These are phyloP conservation scores for Linnemannia exigua DNA, from an alignment of 192 early-diverging fungal genomes.

Conservation along the genomic window DNA sequence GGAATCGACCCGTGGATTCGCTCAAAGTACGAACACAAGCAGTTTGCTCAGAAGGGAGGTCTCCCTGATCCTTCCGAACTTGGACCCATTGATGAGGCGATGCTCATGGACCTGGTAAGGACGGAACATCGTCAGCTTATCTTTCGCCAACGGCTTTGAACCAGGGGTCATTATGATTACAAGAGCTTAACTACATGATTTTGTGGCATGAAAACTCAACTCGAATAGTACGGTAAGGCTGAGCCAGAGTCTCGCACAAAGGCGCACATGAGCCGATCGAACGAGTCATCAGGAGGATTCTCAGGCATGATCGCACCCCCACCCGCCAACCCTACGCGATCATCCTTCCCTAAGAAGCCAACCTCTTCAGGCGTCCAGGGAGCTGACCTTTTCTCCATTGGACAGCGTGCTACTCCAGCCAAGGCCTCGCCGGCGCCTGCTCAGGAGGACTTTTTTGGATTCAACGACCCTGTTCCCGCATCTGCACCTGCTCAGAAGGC, in stretches of 20 bases:
- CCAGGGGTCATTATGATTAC: background rate
- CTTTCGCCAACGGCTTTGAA: background rate
- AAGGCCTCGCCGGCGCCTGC: conserved; percentile 14
- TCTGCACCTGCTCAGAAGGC: conserved; percentile 5
- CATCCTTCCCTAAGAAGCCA: conserved; percentile 27
- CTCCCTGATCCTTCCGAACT: conserved; percentile 83
- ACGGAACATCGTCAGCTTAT: background rate
- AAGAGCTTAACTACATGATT: background rate
- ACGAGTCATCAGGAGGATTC: conserved; percentile 37
- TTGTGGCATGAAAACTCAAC: background rate
- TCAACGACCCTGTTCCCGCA: conserved; percentile 39
- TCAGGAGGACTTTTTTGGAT: conserved; percentile 41
- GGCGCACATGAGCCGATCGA: conserved; percentile 36
- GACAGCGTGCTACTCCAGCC: conserved; percentile 20
- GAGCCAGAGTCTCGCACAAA: conserved; percentile 24
- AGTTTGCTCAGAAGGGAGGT: conserved; percentile 78
- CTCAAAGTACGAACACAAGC: conserved; percentile 84
- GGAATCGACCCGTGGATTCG: conserved; percentile 83
- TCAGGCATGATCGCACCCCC: conserved; percentile 41
- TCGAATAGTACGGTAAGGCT: conserved; percentile 31
- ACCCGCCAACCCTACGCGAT: conserved; percentile 37
- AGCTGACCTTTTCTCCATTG: conserved; percentile 43
- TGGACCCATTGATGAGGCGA: conserved; percentile 42
- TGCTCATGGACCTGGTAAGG: conserved; percentile 37
- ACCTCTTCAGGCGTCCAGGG: conserved; percentile 34